A percentile compares a stretch with the other conserved stretches of the same genome.
These are phyloP conservation scores for Arachnomyces sp. DNA, from an alignment of 2,329 filamentous ascomycete genomes.

Conservation along the genomic window DNA sequence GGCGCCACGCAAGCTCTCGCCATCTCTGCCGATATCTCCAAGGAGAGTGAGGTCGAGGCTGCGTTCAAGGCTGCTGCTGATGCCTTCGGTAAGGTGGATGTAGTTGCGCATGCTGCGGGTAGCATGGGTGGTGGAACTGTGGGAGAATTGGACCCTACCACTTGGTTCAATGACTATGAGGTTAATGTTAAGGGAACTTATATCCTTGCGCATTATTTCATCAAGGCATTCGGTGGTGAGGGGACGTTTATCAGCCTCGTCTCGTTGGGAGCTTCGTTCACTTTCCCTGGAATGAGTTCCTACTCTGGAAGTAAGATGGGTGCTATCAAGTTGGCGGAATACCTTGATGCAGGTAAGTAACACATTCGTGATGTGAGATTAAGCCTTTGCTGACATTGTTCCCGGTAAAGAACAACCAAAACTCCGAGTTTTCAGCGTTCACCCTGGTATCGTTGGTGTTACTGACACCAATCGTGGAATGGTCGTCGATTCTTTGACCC, in stretches of 20 bases:
- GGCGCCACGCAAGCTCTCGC: slow-evolving; percentile 6
- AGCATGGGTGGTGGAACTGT: slow-evolving; percentile 9
- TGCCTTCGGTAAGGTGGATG: slow-evolving; percentile 18
- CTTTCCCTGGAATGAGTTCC: slow-evolving; percentile 15
- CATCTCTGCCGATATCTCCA: slow-evolving; percentile 11
- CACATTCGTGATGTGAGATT: not conserved
- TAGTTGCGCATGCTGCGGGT: slow-evolving; percentile 19
- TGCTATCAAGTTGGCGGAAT: slow-evolving; percentile 19
- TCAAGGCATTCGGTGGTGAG: slow-evolving; percentile 14
- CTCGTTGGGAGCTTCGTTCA: slow-evolving; percentile 15
- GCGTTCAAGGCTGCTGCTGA: slow-evolving; percentile 13
- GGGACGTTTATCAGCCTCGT: slow-evolving; percentile 20
- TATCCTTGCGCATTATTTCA: slow-evolving; percentile 16
- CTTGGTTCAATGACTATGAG: slow-evolving; percentile 20
- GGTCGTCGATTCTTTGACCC: slow-evolving; percentile 14
- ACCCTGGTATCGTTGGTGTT: slow-evolving; percentile 19
- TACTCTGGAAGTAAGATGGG: slow-evolving; percentile 18
- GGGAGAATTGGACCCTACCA: slow-evolving; percentile 7
- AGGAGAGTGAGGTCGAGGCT: slow-evolving; percentile 9
- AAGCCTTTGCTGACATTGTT: not conserved
- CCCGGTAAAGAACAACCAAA: slow-evolving; percentile 13
- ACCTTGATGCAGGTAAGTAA: slow-evolving; percentile 13
- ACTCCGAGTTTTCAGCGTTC: slow-evolving; percentile 18
- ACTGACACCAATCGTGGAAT: slow-evolving; percentile 13
- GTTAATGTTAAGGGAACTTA: slow-evolving; percentile 19